phyloP scores from a whole-genome alignment of 352 stramenopile genomes.

The Ophiocytium majus region DNA sequence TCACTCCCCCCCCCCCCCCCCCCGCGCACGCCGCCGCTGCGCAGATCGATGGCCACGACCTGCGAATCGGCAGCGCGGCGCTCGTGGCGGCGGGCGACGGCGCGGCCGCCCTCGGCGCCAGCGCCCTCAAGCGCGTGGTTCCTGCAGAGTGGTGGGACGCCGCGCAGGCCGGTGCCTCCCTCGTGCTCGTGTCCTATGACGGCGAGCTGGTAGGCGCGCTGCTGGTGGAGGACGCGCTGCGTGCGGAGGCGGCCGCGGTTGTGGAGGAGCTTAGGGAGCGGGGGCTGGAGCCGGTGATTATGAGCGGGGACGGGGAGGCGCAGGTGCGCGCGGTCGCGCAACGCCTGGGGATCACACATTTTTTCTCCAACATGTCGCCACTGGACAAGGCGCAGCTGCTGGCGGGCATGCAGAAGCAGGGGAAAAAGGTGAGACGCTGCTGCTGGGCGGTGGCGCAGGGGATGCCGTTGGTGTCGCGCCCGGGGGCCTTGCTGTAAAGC shows the following conservation, averaged over 20 bases:
- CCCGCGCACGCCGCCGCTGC: no score
- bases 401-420: background rate
- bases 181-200: background rate
- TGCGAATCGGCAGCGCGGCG: background rate
- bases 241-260: background rate
- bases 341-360: background rate
- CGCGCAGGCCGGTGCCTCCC: background rate
- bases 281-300: background rate
- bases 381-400: background rate
- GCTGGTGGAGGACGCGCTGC: background rate
- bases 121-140: background rate
- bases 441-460: no score
- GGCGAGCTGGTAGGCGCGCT: background rate
- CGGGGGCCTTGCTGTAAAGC: no score
- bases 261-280: conserved; percentile 25
- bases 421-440: background rate
- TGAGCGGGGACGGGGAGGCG: background rate
- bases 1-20: no score
- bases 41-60: background rate
- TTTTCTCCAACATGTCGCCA: background rate
- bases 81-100: background rate
- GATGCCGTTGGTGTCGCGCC: no score
- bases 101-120: background rate
- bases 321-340: background rate
- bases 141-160: background rate